Percentiles rank a stretch among this genome's conserved stretches.
Evolutionary conservation across 768 basidiomycete species (phyloP).

Genomic region (Coprinopsis cinerea): DNA sequence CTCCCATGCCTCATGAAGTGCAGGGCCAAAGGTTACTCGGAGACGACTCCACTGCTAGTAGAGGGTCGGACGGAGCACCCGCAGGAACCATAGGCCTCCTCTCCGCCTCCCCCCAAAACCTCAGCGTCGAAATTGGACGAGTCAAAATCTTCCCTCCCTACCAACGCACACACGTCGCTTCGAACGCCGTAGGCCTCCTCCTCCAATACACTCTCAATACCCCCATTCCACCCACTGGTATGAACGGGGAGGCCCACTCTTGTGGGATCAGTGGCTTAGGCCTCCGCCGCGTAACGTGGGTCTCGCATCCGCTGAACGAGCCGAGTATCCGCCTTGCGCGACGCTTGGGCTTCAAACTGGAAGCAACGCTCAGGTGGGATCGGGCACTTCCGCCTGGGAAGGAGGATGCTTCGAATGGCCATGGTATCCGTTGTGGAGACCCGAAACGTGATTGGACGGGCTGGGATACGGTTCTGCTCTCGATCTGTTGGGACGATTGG

Average conservation of each 20-base stretch:
- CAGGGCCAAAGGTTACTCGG: too few species aligned
- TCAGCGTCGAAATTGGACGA: slow-evolving; percentile 49
- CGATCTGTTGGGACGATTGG: slow-evolving; percentile 55
- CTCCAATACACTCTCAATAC: slow-evolving; percentile 41
- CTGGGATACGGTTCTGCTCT: slow-evolving; percentile 39
- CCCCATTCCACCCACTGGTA: slow-evolving; percentile 30
- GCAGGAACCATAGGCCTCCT: slow-evolving; percentile 52
- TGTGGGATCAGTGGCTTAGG: slow-evolving; percentile 49
- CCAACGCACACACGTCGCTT: slow-evolving; percentile 59
- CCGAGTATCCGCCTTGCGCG: slow-evolving; percentile 46
- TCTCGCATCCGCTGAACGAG: slow-evolving; percentile 42
- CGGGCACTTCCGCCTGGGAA: slow-evolving; percentile 38
- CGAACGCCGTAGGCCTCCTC: slow-evolving; percentile 45
- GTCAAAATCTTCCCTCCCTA: slow-evolving; percentile 51
- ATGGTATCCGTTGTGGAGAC: slow-evolving; percentile 26
- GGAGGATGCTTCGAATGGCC: slow-evolving; percentile 30
- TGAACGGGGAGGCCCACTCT: too few species aligned
- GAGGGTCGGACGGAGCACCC: slow-evolving; percentile 23
- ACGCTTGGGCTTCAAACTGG: slow-evolving; percentile 53
- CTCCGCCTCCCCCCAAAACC: slow-evolving; percentile 34
- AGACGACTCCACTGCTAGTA: too few species aligned
- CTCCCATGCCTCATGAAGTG: too few species aligned
- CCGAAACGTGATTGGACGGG: slow-evolving; percentile 23
- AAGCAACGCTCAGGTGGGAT: slow-evolving; percentile 52
- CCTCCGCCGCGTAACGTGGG: slow-evolving; percentile 59